phyloP scores from a whole-genome alignment of 75 land plant genomes.

The Picea sitchensis region DNA sequence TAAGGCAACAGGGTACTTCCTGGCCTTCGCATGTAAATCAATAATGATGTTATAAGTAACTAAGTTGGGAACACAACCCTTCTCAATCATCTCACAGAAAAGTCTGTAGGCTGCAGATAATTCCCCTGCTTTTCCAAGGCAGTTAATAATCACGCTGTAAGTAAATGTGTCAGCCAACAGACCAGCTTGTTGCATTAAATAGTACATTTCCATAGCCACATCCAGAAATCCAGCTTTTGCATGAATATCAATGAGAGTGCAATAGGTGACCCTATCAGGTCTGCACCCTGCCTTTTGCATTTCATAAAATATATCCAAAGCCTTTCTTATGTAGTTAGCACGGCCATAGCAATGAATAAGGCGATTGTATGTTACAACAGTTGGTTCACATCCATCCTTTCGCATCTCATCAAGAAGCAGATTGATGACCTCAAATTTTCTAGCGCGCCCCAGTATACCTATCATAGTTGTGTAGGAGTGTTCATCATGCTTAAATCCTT shows the following conservation, averaged over 20 bases:
- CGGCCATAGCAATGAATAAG: conserved; percentile 93
- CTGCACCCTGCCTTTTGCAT: conserved; percentile 74
- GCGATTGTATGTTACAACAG: conserved; percentile 95
- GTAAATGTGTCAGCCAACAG: conserved; percentile 91
- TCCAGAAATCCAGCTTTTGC: conserved; percentile 97
- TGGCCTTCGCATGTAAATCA: conserved; percentile 90
- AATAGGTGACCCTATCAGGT: conserved; percentile 94
- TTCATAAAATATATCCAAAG: conserved; percentile 60
- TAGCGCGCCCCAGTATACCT: conserved; percentile 89
- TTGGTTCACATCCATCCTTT: conserved; percentile 84
- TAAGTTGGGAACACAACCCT: conserved; percentile 82
- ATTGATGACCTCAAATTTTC: conserved; percentile 61
- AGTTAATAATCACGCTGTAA: conserved; percentile 95
- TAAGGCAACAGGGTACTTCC: conserved; percentile 70
- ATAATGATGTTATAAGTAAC: conserved; percentile 96
- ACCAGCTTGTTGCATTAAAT: conserved; percentile 78
- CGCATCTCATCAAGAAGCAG: conserved; percentile 78
- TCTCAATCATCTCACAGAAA: conserved; percentile 83
- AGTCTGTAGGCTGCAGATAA: conserved; percentile 76
- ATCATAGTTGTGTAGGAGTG: conserved; percentile 97
- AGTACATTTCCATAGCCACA: conserved; percentile 85
- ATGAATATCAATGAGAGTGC: conserved; percentile 96
- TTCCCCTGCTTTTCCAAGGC: conserved; percentile 96
- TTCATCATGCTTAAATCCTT: conserved; percentile 86
- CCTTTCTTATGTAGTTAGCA: conserved; percentile 75